These are phyloP conservation scores for Huntiella omanensis DNA, from an alignment of 2,329 filamentous ascomycete genomes.

Conservation along the genomic window DNA sequence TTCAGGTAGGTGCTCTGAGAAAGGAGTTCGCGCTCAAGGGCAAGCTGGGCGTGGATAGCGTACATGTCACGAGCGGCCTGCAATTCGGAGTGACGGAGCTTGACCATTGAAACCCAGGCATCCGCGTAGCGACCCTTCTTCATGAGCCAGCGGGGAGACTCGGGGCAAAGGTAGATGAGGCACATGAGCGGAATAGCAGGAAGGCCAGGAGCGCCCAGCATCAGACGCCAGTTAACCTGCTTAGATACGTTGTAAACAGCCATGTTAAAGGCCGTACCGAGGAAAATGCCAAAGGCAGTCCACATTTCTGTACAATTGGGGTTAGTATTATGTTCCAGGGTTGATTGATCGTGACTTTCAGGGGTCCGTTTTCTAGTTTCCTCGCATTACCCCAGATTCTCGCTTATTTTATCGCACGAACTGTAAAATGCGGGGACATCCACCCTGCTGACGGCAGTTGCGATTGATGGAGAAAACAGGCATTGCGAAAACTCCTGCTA, in stretches of 20 bases:
- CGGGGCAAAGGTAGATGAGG: conserved; percentile 40
- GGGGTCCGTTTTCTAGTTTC: no score
- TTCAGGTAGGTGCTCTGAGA: conserved; percentile 26
- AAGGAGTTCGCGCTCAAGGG: conserved; percentile 18
- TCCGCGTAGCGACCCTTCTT: conserved; percentile 36
- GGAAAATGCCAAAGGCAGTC: conserved; percentile 40
- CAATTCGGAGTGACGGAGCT: conserved; percentile 36
- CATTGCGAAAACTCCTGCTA: conserved; percentile 10
- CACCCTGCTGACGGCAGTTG: background rate
- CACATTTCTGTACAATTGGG: conserved; percentile 22
- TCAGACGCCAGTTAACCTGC: conserved; percentile 38
- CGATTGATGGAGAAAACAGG: background rate
- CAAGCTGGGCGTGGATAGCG: conserved; percentile 28
- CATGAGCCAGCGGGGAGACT: conserved; percentile 48
- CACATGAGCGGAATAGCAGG: conserved; percentile 42
- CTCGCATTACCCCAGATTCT: no score
- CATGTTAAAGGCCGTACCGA: conserved; percentile 47
- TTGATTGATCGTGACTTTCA: no score
- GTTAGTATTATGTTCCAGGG: background rate
- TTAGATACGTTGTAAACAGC: conserved; percentile 38
- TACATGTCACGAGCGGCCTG: conserved; percentile 45
- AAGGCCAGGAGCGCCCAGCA: conserved; percentile 41
- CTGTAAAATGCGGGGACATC: background rate
- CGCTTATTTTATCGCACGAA: background rate
- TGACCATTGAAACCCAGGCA: conserved; percentile 36